Base-by-base conservation (phyloP, 148 eudicot genomes). In the Heliosperma pusillum region DNA sequence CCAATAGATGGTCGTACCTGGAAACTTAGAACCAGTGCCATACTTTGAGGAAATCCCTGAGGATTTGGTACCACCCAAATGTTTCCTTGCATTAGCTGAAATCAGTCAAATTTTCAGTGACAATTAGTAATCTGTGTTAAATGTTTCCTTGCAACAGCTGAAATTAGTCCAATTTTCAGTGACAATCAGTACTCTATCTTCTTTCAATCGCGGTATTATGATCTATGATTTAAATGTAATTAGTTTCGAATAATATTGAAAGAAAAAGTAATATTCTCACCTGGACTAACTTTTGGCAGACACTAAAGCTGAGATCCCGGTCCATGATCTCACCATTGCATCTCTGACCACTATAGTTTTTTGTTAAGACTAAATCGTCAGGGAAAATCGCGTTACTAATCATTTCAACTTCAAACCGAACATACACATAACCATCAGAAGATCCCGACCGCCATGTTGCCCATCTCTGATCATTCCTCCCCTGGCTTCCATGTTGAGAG, bases 101-200 rank as follows among this genome's bases (percentile, higher is more conserved):
- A 80, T 63, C 24, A 47, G 57, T 62, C 47, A 62, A 45, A 62
- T 33, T 16, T 66, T 33, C 7, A 24, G n/a, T 33, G 45, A 66
- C 9, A 36, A 36, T 36, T 36, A 36, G 42, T 36, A 36, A 36
- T 36, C 42, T 6, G 42, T 7, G 40, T 33, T 33, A 85, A 5
- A 94, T 86, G 80, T 88, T 85, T 7, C 98, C 97, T 84, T 87
- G 93, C 98, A 94, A 88, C 77, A 87, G 63, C 98, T 93, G 25
- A 63, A 22, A 80, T 63, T 19, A 47, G 57, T 62, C 47, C 53
- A 45, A 58, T 20, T n/a, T 58, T 8, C 25, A 58, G 59, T 21
- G 27, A 58, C 21, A 2, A 21, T 58, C 7, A 36, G 42, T 36
- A 36, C 6, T 36, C 7, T 36, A 36, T 36, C 9, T 36, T 36